These are phyloP conservation scores for Aspergillus nomiae DNA, from an alignment of 2,329 filamentous ascomycete genomes.

Conservation along the genomic window DNA sequence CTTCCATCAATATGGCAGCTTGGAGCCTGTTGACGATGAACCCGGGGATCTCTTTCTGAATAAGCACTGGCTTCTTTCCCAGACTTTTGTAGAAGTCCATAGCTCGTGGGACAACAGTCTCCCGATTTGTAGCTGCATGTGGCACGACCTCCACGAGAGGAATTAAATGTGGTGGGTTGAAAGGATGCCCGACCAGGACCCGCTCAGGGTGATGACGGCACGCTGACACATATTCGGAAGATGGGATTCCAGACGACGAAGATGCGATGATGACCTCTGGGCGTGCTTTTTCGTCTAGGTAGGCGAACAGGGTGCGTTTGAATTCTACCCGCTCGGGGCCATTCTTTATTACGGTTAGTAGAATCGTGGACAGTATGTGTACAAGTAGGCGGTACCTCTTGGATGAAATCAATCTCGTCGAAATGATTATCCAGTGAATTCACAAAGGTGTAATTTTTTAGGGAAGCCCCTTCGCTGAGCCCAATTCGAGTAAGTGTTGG, in stretches of 20 bases:
- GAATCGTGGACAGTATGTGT: too few relatives aligned
- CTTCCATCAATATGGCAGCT: constrained; percentile 40
- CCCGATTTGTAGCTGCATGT: neutral
- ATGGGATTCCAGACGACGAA: constrained; percentile 17
- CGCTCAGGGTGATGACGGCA: constrained; percentile 12
- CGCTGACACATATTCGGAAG: constrained; percentile 10
- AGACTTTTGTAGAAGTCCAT: constrained; percentile 41
- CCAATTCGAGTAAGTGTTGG: neutral
- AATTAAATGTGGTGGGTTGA: constrained; percentile 16
- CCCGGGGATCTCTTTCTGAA: constrained; percentile 46
- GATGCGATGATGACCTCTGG: constrained; percentile 18
- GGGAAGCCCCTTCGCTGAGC: neutral
- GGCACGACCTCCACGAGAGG: constrained; percentile 17
- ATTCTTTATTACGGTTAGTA: constrained; percentile 12
- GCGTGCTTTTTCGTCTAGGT: constrained; percentile 20
- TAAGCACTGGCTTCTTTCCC: constrained; percentile 44
- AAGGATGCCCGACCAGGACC: constrained; percentile 14
- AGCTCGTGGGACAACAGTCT: neutral
- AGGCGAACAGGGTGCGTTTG: constrained; percentile 19
- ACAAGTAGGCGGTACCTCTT: neutral
- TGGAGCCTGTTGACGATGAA: constrained; percentile 52
- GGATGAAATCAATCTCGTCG: neutral
- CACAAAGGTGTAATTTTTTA: neutral
- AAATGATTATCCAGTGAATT: neutral
- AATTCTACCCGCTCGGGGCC: constrained; percentile 20